Evolutionary conservation across 352 stramenopile genomes (phyloP), one percentile per base, ranked within the genome.

Genomic region (Blastocystis sp.): DNA sequence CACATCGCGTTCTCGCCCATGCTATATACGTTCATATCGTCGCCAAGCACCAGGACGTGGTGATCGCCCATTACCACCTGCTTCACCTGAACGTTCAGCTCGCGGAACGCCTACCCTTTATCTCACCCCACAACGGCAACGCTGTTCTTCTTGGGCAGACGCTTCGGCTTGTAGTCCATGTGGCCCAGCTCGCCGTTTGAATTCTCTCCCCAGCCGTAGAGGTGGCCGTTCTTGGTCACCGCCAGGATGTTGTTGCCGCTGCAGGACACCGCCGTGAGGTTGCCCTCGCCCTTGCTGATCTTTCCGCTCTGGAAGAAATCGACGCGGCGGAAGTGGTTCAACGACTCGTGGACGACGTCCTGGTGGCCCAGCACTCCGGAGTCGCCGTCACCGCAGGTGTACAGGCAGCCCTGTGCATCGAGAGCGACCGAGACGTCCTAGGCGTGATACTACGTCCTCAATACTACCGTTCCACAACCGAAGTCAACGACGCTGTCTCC

Each of bases 111-210:
- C 74, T 84, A 38, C 10, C 10, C 10, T 19, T 70, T 5, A 56
- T 5, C 28, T 10, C 9, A 71, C 5, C 11, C 11, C 5, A 34
- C 45, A 74, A 11, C 28, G 40, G 14, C n/a, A 19, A 84, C 74
- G 53, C 61, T 76, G 61, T 76, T 86, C 64, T 86, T 86, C 76
- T 86, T 86, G 11, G 76, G 76, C 5, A 86, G 61, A 23, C 76
- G 56, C 45, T 86, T 86, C 19, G 41, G 38, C 38, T 86, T 86
- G 64, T 76, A 76, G 40, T 86, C 76, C 64, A 76, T 70, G 53
- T 86, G 76, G 28, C 76, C 76, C 19, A 86, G n/a, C 45, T 86
- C 61, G 43, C 76, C 76, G 19, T 86, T 40, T 7, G 38, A n/a
- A 34, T 86, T 86, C 11, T 48, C 76, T 19, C 76, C 76, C 76